phyloP scores from a whole-genome alignment of 768 basidiomycete species.

The Scleroderma citrinum region DNA sequence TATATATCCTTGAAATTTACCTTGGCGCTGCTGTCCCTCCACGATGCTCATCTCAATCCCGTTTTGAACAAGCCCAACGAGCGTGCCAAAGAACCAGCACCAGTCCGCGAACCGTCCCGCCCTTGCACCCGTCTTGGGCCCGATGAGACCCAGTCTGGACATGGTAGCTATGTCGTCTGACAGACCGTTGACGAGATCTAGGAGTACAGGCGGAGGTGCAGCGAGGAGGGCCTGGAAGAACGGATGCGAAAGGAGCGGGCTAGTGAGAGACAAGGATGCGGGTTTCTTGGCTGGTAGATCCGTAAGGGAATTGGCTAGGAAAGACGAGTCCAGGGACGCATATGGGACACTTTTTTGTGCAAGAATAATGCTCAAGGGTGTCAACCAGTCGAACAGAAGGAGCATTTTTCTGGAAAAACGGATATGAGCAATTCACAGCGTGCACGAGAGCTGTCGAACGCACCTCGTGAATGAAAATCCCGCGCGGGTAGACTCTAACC shows the following conservation, averaged over 20 bases:
- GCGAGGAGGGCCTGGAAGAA: slow-evolving; percentile 72
- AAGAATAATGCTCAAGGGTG: slow-evolving; percentile 64
- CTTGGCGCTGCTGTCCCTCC: slow-evolving; percentile 54
- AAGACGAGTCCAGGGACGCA: slow-evolving; percentile 32
- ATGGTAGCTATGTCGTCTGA: slow-evolving; percentile 81
- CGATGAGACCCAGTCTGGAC: slow-evolving; percentile 62
- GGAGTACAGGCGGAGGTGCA: slow-evolving; percentile 75
- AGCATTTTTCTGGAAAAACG: slow-evolving; percentile 64
- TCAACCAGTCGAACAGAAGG: slow-evolving; percentile 80
- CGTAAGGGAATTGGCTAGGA: slow-evolving; percentile 15
- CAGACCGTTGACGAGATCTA: slow-evolving; percentile 68
- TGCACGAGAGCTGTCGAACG: slow-evolving; percentile 5
- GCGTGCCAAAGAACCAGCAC: slow-evolving; percentile 80
- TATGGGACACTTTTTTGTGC: slow-evolving; percentile 66
- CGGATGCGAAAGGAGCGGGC: slow-evolving; percentile 40
- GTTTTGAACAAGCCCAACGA: slow-evolving; percentile 80
- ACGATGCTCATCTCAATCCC: slow-evolving; percentile 73
- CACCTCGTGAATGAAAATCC: slow-evolving; percentile 76
- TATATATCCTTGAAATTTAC: slow-evolving; percentile 26
- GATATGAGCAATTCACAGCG: slow-evolving; percentile 4
- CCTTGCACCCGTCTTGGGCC: slow-evolving; percentile 56
- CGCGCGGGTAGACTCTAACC: slow-evolving; percentile 47
- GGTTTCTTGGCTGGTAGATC: slow-evolving; percentile 8
- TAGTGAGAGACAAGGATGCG: slow-evolving; percentile 6
- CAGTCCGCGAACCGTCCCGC: slow-evolving; percentile 76